Base-by-base conservation (phyloP, 2,329 filamentous ascomycete species). In the Cytospora chrysosperma region DNA sequence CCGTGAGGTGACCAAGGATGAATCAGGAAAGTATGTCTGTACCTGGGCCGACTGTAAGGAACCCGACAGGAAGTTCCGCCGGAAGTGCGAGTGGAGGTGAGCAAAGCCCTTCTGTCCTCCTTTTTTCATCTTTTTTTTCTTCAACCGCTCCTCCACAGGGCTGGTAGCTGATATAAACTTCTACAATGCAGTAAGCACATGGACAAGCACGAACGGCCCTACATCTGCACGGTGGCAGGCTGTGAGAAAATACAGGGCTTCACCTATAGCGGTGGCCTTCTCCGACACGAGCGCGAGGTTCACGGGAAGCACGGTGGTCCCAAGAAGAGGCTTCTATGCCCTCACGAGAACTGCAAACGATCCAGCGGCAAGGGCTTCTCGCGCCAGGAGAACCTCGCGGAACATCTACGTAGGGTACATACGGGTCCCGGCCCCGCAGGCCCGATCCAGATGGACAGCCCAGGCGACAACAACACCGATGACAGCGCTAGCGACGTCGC, bases 191-290 rank as follows among this genome's bases (percentile, higher is more conserved):
- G 92, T 74, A 97, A 98, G 79, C 94, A 98, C 75, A 97, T 97
- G 93, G 94, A 98, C 78, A 97, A 97, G 75, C 94, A 98, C 74
- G 93, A 97, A 70, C 85, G 94, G 15, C 94, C 94, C 1, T 98
- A 97, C 74, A 91, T 93, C 71, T 98, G 94, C 75, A 82, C 81
- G 26, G 88, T 89, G 51, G 83, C 86, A n/a, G 90, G 90, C 43
- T 97, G 94, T 76, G 92, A 94, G 71, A 97, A 97, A 71, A 84
- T 97, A 0, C 91, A 91, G 59, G 94, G 94, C 1, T 98, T 98
- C 75, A 98, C 94, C 1, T 98, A 98, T 74, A 94, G 91, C 0
- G 94, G 94, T 19, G 94, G 94, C 4, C 85, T 98, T 0, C 78
- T 96, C 21, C 85, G 94, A 53, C 94, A 98, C 77, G 90, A 97